phyloP scores from a whole-genome alignment of 208 protist genomes.

The Giardia duodenalis region DNA sequence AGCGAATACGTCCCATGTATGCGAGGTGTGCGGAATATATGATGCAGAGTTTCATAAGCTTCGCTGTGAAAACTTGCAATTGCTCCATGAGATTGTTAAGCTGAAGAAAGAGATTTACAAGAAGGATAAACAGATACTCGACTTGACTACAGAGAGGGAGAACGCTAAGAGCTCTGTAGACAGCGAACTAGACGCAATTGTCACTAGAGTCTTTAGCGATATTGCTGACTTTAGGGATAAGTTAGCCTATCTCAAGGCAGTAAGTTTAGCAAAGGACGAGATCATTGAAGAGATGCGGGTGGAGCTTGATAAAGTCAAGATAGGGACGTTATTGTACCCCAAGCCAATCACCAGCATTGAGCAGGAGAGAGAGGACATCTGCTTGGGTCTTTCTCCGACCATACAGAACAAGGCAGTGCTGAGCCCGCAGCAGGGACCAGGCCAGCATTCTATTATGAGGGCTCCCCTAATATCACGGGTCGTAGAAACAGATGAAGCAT shows the following conservation, averaged over 20 bases:
- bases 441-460: too few relatives aligned
- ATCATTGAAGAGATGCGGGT: not conserved
- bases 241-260: not conserved
- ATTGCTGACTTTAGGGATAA: not conserved
- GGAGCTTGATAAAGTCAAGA: not conserved
- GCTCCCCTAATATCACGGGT: too few relatives aligned
- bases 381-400: too few relatives aligned
- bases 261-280: not conserved
- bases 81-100: not conserved
- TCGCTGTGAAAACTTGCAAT: not conserved
- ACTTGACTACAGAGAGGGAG: not conserved
- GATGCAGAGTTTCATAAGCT: too few relatives aligned
- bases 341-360: too few relatives aligned
- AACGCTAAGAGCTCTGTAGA: not conserved
- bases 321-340: too few relatives aligned
- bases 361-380: too few relatives aligned
- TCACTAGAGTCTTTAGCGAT: not conserved
- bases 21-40: too few relatives aligned
- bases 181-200: not conserved
- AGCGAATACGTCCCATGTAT: too few relatives aligned
- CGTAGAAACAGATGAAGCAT: too few relatives aligned
- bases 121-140: not conserved
- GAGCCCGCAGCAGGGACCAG: too few relatives aligned
- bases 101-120: not conserved
- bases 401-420: too few relatives aligned